Conservation (phyloP, 192 early-diverging fungal species). For the Glomus cerebriforme region DNA sequence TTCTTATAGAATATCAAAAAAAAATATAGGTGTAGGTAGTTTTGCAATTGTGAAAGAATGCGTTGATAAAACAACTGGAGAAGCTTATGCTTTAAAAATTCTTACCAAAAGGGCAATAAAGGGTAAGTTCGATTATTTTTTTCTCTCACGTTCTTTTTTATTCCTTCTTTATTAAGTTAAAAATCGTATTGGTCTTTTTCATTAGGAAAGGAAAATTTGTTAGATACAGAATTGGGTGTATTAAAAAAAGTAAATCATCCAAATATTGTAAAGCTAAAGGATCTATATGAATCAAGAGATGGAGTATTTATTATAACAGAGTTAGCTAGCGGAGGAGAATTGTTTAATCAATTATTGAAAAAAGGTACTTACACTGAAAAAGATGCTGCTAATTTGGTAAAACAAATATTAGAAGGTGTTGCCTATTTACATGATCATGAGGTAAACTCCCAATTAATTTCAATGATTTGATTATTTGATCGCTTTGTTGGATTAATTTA, state of each 20-base stretch:
- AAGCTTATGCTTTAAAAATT: conserved; percentile 70
- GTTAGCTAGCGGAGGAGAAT: conserved; percentile 82
- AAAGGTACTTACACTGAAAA: conserved; percentile 79
- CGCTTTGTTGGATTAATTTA: no score
- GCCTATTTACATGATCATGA: conserved; percentile 84
- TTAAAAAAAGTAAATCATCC: conserved; percentile 76
- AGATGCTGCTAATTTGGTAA: conserved; percentile 78
- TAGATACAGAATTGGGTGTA: conserved; percentile 68
- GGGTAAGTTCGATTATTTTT: conserved; percentile 24
- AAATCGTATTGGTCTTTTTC: not conserved
- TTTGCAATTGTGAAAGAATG: conserved; percentile 69
- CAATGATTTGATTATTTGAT: not conserved
- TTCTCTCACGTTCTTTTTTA: not conserved
- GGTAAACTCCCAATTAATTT: conserved; percentile 27
- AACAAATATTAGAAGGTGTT: conserved; percentile 77
- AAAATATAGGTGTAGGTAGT: conserved; percentile 44
- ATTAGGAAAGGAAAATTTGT: conserved; percentile 62
- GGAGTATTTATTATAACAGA: conserved; percentile 75
- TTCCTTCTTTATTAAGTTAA: not conserved
- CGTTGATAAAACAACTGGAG: conserved; percentile 48
- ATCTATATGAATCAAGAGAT: conserved; percentile 71
- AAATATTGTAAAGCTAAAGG: conserved; percentile 79
- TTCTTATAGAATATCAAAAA: conserved; percentile 42
- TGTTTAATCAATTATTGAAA: conserved; percentile 78
- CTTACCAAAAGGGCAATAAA: conserved; percentile 62